These are phyloP conservation scores for Melampsora larici-populina DNA, from an alignment of 1,284 basidiomycete genomes.

Conservation along the genomic window DNA sequence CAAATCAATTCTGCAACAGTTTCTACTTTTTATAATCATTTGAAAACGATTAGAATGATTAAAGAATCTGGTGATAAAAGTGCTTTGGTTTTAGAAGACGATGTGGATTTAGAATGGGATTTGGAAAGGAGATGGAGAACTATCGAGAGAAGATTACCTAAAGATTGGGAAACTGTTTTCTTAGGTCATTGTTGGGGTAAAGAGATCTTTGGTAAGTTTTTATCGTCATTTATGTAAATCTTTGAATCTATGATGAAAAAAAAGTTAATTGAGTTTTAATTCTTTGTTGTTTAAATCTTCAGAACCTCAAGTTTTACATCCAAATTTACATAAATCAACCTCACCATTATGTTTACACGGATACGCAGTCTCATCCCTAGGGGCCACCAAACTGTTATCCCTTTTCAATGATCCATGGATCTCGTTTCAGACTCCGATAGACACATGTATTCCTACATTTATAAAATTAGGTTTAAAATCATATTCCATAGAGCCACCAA, in stretches of 20 bases:
- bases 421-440: slow-evolving; percentile 51
- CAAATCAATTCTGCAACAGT: slow-evolving; percentile 58
- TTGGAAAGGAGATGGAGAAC: slow-evolving; percentile 59
- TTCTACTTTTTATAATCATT: slow-evolving; percentile 73
- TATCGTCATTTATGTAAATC: background rate
- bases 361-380: slow-evolving; percentile 49
- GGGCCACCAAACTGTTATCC: slow-evolving; percentile 46
- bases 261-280: too few relatives aligned
- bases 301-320: slow-evolving; percentile 70
- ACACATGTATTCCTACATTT: slow-evolving; percentile 65
- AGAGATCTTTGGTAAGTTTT: slow-evolving; percentile 47
- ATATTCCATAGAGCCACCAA: slow-evolving; percentile 53
- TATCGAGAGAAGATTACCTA: slow-evolving; percentile 63
- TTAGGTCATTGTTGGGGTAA: slow-evolving; percentile 60
- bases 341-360: slow-evolving; percentile 51
- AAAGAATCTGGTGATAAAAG: slow-evolving; percentile 53
- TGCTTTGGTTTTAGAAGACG: slow-evolving; percentile 69
- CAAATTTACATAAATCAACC: slow-evolving; percentile 62
- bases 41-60: slow-evolving; percentile 58
- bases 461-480: slow-evolving; percentile 53
- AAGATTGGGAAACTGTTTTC: slow-evolving; percentile 70
- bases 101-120: slow-evolving; percentile 72
- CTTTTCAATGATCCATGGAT: slow-evolving; percentile 50
- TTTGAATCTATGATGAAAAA: too few relatives aligned
- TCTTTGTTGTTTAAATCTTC: slow-evolving; percentile 50